Conservation (phyloP, 2,329 filamentous ascomycete genomes). For the Akanthomyces lecanii region DNA sequence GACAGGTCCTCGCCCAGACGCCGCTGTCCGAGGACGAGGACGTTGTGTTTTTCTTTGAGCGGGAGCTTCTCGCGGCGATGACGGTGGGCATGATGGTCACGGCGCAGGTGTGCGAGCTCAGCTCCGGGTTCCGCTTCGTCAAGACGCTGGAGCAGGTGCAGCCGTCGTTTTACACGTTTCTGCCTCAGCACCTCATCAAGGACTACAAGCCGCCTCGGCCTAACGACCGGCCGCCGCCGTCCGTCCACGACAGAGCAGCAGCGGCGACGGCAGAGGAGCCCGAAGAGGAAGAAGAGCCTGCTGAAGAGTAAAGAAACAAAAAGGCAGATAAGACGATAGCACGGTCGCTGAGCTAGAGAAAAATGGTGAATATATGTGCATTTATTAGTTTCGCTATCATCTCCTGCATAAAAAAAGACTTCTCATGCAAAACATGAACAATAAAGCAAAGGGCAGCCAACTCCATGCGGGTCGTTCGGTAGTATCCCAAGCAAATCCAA, state of each 20-base stretch:
- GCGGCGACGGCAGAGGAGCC: slow-evolving; percentile 25
- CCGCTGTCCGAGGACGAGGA: slow-evolving; percentile 19
- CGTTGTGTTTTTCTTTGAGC: slow-evolving; percentile 63
- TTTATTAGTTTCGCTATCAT: slow-evolving; percentile 3
- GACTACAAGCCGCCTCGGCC: slow-evolving; percentile 56
- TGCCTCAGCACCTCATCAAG: slow-evolving; percentile 67
- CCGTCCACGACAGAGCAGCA: slow-evolving; percentile 34
- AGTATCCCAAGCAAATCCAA: background rate
- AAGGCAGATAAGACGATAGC: no score
- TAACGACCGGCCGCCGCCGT: slow-evolving; percentile 43
- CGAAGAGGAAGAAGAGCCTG: slow-evolving; percentile 16
- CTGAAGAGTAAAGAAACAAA: slow-evolving; percentile 16
- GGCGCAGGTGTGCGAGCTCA: slow-evolving; percentile 51
- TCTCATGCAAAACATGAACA: background rate
- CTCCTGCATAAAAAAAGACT: background rate
- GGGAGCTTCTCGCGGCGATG: slow-evolving; percentile 47
- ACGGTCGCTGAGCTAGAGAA: background rate
- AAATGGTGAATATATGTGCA: background rate
- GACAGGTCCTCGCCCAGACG: slow-evolving; percentile 22
- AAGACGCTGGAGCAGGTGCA: slow-evolving; percentile 52
- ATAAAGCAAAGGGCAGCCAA: background rate
- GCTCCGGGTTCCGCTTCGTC: slow-evolving; percentile 62
- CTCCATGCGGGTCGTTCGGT: background rate
- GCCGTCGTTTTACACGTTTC: slow-evolving; percentile 59
- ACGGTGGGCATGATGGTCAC: slow-evolving; percentile 62